phyloP scores from a whole-genome alignment of 805 yeast genomes.

The Ascoidea rubescens region DNA sequence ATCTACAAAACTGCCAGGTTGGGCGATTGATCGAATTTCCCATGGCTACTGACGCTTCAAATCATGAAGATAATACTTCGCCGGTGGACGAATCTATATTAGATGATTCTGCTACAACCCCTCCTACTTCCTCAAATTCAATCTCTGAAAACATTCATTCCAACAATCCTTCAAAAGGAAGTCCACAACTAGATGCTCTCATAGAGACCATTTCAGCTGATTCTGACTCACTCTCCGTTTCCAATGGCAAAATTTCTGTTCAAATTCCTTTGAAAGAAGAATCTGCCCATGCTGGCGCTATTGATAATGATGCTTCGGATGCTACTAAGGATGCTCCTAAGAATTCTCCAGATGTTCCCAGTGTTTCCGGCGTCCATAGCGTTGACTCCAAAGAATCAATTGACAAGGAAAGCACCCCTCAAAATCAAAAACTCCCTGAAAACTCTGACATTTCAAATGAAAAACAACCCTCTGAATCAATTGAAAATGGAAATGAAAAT shows the following conservation, averaged over 20 bases:
- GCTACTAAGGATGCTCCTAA: no score
- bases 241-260: background rate
- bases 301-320: no score
- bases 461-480: background rate
- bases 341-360: no score
- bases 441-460: background rate
- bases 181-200: no score
- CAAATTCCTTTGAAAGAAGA: background rate
- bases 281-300: background rate
- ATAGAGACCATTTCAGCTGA: background rate
- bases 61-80: no score
- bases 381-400: no score
- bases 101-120: background rate
- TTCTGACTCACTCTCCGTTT: background rate
- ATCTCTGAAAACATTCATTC: background rate
- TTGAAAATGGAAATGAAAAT: no score
- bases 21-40: no score
- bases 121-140: background rate
- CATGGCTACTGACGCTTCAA: no score
- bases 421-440: background rate
- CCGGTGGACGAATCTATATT: background rate
- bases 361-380: no score
- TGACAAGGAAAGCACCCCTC: background rate
- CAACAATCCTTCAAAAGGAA: background rate
- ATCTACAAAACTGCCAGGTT: no score